These are phyloP conservation scores for Achlya hypogyna DNA, from an alignment of 352 stramenopile genomes.

Conservation along the genomic window DNA sequence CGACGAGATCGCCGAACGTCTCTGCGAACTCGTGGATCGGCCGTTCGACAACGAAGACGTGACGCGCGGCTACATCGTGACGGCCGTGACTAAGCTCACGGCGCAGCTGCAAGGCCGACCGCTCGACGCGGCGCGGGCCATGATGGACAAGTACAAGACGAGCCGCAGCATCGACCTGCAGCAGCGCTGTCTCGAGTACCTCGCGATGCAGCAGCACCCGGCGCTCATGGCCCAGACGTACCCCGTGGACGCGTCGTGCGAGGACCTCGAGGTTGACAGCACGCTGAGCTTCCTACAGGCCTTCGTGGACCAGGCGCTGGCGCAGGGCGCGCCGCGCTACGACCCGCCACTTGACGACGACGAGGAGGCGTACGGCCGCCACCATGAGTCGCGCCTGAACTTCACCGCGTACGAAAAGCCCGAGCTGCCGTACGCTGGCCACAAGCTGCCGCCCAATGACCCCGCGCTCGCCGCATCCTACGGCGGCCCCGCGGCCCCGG, in stretches of 20 bases:
- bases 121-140: constrained; percentile 79
- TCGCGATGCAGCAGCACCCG: constrained; percentile 89
- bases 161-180: constrained; percentile 95
- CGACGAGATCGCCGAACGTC: constrained; percentile 90
- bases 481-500: constrained; percentile 20
- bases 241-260: constrained; percentile 95
- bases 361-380: constrained; percentile 30
- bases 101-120: constrained; percentile 90
- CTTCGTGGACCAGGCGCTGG: constrained; percentile 89
- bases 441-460: constrained; percentile 59
- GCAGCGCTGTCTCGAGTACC: constrained; percentile 98
- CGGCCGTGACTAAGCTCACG: constrained; percentile 97
- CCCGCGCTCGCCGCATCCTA: constrained; percentile 22
- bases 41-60: constrained; percentile 80
- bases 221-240: constrained; percentile 87
- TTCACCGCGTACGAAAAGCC: constrained; percentile 86
- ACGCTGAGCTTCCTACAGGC: constrained; percentile 93
- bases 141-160: constrained; percentile 96
- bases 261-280: constrained; percentile 92
- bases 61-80: constrained; percentile 94
- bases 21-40: constrained; percentile 90
- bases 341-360: constrained; percentile 94
- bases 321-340: constrained; percentile 91
- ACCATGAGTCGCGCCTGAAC: constrained; percentile 56
- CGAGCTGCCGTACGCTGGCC: constrained; percentile 72